Conservation (phyloP, 768 basidiomycete genomes). For the Rhodotorula babjevae region DNA sequence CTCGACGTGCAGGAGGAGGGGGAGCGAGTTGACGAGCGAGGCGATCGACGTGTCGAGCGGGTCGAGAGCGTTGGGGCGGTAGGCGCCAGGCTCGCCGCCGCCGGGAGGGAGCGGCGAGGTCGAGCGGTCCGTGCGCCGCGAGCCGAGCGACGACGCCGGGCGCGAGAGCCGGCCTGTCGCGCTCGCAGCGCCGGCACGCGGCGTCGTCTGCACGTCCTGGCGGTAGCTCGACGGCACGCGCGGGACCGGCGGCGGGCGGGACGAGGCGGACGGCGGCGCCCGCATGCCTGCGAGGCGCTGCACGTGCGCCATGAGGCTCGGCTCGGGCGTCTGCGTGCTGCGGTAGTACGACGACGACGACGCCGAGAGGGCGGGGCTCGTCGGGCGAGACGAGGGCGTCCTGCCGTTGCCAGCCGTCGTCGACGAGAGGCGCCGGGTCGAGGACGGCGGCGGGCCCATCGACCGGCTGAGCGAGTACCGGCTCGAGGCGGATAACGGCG, state of each 20-base stretch:
- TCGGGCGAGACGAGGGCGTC: slow-evolving; percentile 40
- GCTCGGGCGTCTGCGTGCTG: slow-evolving; percentile 57
- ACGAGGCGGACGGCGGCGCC: slow-evolving; percentile 8
- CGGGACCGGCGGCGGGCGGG: slow-evolving; percentile 19
- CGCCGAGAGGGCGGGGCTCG: slow-evolving; percentile 51
- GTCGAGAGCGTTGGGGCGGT: slow-evolving; percentile 58
- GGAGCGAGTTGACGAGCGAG: slow-evolving; percentile 68
- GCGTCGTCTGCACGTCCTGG: not conserved
- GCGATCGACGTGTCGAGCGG: slow-evolving; percentile 80
- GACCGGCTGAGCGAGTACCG: slow-evolving; percentile 13
- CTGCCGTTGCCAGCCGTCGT: slow-evolving; percentile 32
- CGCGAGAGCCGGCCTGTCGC: not conserved
- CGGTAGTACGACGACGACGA: slow-evolving; percentile 38
- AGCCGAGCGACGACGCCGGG: not conserved
- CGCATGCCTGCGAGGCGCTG: slow-evolving; percentile 46
- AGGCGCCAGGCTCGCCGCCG: not conserved
- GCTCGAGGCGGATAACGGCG: not conserved
- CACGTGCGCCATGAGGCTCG: slow-evolving; percentile 57
- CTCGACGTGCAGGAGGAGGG: slow-evolving; percentile 60
- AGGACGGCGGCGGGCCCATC: not conserved
- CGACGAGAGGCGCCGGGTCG: slow-evolving; percentile 38
- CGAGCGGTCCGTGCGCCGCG: not conserved
- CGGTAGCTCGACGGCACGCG: slow-evolving; percentile 9
- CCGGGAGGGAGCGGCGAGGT: not conserved
- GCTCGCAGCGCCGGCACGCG: slow-evolving; percentile 1